Evolutionary conservation across 768 basidiomycete genomes (phyloP), one percentile per base, ranked within the genome.

Genomic region (Kwoniella europaea): DNA sequence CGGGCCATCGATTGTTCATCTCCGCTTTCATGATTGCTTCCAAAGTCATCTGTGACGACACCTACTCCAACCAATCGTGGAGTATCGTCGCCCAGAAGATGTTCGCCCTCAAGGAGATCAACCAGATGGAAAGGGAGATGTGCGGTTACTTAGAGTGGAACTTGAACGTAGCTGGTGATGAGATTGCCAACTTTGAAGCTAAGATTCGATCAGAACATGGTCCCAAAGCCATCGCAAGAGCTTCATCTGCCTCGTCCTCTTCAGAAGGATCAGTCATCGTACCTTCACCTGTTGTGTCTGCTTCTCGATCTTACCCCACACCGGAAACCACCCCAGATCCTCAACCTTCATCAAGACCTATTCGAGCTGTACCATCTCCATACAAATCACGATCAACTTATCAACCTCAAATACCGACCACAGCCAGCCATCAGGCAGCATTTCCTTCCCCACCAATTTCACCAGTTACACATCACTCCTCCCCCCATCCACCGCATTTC

Each of bases 121-220:
- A 97, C 83, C 93, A 95, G 86, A 94, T 95, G 93, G 94, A 95
- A 85, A 86, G 93, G 24, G 93, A 95, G 84, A 94, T 97, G 90
- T 93, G 90, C 73, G 87, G 88, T 16, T 98, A 98, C 79, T 86
- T 99, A 55, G 94, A 96, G 81, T 98, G 94, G 94, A 79, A 83
- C 65, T 72, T 86, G 72, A 84, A 85, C 71, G 79, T 85, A 55
- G 74, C 74, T 7, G 82, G 79, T 22, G 74, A 82, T 46, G 84
- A 85, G 72, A 77, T 85, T 29, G 52, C 70, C 53, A 81, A 80
- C 12, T 85, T 86, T 65, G 84, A 84, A 64, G 73, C 72, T 42
- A 71, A 77, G 58, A 77, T 85, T 54, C 79, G 84, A 70, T 71
- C 72, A 35, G 83, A 85, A 61, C 83, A 82, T 65, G 83, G 80